Evolutionary conservation across 2,329 filamentous ascomycete species (phyloP).

Genomic region (Periconia sp.): DNA sequence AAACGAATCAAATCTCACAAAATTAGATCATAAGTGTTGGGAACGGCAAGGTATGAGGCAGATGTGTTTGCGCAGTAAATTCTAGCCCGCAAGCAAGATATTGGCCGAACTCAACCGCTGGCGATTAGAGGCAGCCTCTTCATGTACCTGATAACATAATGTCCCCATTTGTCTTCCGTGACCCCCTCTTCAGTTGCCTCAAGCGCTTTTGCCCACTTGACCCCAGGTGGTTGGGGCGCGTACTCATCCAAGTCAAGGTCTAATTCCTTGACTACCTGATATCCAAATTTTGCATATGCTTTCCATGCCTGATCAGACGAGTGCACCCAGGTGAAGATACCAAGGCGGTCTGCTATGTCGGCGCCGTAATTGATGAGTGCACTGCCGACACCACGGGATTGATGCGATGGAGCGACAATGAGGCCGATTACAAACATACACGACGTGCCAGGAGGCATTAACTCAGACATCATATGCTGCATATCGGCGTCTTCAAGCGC

Average conservation of each 20-base stretch:
- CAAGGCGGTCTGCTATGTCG: constrained; percentile 1
- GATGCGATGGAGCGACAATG: background rate
- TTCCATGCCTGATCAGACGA: constrained; percentile 5
- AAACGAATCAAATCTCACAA: no score
- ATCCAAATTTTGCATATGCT: constrained; percentile 4
- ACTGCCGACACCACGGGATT: constrained; percentile 2
- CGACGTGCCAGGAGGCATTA: constrained; percentile 1
- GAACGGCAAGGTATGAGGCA: no score
- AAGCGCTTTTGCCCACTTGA: background rate
- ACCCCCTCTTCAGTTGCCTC: background rate
- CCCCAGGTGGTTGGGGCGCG: background rate
- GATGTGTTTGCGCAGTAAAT: no score
- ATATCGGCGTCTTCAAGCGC: constrained; percentile 3
- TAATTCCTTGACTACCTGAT: constrained; percentile 2
- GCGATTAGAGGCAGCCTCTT: background rate
- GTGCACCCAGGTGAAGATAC: constrained; percentile 9
- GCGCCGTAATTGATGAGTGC: constrained; percentile 3
- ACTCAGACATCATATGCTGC: background rate
- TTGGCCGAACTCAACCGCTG: no score
- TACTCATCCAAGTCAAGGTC: constrained; percentile 5
- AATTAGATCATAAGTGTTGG: no score
- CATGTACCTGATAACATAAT: constrained; percentile 6
- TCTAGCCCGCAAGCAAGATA: no score
- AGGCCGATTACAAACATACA: constrained; percentile 4
- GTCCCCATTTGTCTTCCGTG: constrained; percentile 3